Percentiles rank a stretch among this genome's conserved stretches.
Conservation (phyloP, 352 stramenopile genomes). For the Peronospora destructor region DNA sequence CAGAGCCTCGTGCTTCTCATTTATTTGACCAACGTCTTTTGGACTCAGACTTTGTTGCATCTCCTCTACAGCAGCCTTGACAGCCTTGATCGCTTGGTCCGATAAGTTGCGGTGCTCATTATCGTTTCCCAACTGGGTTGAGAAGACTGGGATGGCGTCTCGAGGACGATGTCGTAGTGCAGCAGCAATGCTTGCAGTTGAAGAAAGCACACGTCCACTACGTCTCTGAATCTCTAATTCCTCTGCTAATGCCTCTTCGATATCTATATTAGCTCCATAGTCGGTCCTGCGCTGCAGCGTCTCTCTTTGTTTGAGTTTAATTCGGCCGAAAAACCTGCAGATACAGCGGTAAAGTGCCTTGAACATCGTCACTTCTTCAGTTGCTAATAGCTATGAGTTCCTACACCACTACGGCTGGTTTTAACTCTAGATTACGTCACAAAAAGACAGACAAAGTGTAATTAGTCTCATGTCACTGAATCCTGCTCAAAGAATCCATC, state of each 20-base stretch:
- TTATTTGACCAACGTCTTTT: conserved; percentile 19
- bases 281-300: conserved; percentile 16
- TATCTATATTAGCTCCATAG: conserved; percentile 30
- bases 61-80: conserved; percentile 13
- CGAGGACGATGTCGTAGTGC: conserved; percentile 26
- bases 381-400: background rate
- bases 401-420: background rate
- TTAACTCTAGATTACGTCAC: conserved; percentile 11
- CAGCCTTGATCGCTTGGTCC: conserved; percentile 16
- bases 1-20: conserved; percentile 24
- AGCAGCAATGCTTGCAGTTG: conserved; percentile 35
- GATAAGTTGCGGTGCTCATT: conserved; percentile 21
- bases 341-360: conserved; percentile 35
- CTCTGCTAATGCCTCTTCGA: conserved; percentile 31
- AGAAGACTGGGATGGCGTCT: conserved; percentile 28
- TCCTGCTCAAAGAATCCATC: background rate
- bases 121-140: conserved; percentile 17
- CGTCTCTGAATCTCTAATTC: conserved; percentile 32
- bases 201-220: conserved; percentile 30
- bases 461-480: conserved; percentile 1
- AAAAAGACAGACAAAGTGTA: conserved; percentile 4
- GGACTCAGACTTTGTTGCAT: conserved; percentile 29
- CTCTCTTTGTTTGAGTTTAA: conserved; percentile 21
- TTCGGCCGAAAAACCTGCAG: conserved; percentile 27
- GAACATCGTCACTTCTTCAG: conserved; percentile 20